phyloP scores from a whole-genome alignment of 768 basidiomycete species.

The Boletus pseudo-olivaceus region DNA sequence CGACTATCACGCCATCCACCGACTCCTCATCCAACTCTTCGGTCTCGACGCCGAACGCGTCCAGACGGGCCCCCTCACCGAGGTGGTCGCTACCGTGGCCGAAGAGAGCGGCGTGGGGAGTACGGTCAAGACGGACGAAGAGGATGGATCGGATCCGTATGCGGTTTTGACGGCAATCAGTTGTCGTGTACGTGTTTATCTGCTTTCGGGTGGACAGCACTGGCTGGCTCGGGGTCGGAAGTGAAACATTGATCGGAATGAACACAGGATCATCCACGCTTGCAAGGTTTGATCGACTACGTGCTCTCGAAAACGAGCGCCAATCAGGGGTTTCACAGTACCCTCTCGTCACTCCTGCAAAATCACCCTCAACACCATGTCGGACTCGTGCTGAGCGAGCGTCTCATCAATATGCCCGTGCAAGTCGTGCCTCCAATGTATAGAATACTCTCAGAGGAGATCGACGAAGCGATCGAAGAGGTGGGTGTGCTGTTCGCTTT shows the following conservation, averaged over 20 bases:
- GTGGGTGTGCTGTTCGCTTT: constrained; percentile 38
- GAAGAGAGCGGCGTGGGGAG: constrained; percentile 76
- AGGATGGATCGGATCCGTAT: constrained; percentile 62
- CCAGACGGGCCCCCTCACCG: constrained; percentile 69
- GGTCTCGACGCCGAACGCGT: constrained; percentile 69
- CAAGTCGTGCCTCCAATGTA: constrained; percentile 93
- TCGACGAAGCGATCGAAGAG: constrained; percentile 66
- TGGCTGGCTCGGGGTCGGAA: not conserved
- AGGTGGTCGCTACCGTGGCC: constrained; percentile 73
- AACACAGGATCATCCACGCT: constrained; percentile 63
- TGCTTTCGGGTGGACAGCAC: not conserved
- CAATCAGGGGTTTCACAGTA: constrained; percentile 47
- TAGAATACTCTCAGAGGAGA: constrained; percentile 79
- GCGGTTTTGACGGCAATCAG: constrained; percentile 85
- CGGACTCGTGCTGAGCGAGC: constrained; percentile 82
- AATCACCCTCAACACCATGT: constrained; percentile 43
- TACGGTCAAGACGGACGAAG: constrained; percentile 82
- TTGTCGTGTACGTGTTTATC: constrained; percentile 47
- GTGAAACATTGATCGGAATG: not conserved
- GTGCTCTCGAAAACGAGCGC: constrained; percentile 55
- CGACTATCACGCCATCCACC: constrained; percentile 86
- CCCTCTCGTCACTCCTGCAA: constrained; percentile 44
- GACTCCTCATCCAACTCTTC: constrained; percentile 67
- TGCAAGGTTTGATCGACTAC: constrained; percentile 70
- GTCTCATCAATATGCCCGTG: constrained; percentile 93